Conservation (phyloP, 495 filamentous ascomycete species). For the Penicillium ucsense region DNA sequence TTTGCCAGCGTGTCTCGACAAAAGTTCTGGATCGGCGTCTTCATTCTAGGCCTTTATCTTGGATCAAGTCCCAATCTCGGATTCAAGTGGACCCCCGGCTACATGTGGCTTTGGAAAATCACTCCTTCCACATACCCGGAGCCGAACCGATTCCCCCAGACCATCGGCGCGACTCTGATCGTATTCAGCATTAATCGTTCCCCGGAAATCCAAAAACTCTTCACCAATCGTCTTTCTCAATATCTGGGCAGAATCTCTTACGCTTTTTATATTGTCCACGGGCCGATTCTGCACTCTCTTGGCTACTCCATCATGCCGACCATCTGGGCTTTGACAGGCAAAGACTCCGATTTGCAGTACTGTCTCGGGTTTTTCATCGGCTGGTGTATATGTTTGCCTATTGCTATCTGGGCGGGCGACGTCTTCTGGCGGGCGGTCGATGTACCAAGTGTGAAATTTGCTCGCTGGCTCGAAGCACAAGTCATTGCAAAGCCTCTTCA, state of each 20-base stretch:
- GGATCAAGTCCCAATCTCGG: conserved; percentile 35
- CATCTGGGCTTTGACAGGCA: conserved; percentile 45
- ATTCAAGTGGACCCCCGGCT: conserved; percentile 37
- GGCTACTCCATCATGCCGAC: conserved; percentile 40
- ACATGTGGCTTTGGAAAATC: conserved; percentile 31
- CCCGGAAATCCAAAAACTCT: conserved; percentile 40
- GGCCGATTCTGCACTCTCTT: conserved; percentile 43
- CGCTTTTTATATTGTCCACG: conserved; percentile 57
- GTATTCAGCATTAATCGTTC: conserved; percentile 48
- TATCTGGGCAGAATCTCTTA: conserved; percentile 56
- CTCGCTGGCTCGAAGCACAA: conserved; percentile 41
- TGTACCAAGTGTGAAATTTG: conserved; percentile 46
- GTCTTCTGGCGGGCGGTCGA: conserved; percentile 51
- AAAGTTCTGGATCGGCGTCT: conserved; percentile 45
- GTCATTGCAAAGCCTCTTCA: conserved; percentile 10
- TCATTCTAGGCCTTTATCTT: conserved; percentile 33
- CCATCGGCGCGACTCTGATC: conserved; percentile 45
- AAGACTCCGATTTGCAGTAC: conserved; percentile 41
- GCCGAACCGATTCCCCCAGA: conserved; percentile 35
- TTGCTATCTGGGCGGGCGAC: conserved; percentile 50
- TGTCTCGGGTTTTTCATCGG: conserved; percentile 42
- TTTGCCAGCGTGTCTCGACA: conserved; percentile 32
- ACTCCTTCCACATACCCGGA: conserved; percentile 35
- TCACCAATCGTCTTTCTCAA: conserved; percentile 46
- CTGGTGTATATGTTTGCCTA: conserved; percentile 38